These are phyloP conservation scores for Hanseniaspora thailandica DNA, from an alignment of 805 yeast species.

Conservation along the genomic window DNA sequence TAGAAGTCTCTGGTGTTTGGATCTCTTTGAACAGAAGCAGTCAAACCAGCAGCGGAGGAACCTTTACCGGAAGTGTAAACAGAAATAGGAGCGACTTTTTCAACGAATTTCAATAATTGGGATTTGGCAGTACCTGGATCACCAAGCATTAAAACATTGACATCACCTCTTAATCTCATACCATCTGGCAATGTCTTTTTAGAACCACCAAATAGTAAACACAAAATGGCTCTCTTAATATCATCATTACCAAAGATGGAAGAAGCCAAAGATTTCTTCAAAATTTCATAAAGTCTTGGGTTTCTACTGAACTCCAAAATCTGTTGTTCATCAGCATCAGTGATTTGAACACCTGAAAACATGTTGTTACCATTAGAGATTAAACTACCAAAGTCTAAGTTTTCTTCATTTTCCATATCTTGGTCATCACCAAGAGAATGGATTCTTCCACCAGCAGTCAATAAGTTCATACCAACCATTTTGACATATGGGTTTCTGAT, in stretches of 20 bases:
- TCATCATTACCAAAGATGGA: conserved; percentile 90
- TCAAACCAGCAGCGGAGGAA: conserved; percentile 98
- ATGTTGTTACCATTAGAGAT: conserved; percentile 7
- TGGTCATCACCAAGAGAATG: conserved; percentile 37
- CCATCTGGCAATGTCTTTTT: conserved; percentile 89
- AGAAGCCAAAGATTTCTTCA: conserved; percentile 85
- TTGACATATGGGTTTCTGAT: conserved; percentile 84
- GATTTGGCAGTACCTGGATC: conserved; percentile 99
- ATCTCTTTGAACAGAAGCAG: conserved; percentile 95
- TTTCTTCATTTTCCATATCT: conserved; percentile 4
- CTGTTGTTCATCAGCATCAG: conserved; percentile 91
- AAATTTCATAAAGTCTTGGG: conserved; percentile 76
- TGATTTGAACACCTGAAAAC: conserved; percentile 36
- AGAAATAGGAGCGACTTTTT: conserved; percentile 85
- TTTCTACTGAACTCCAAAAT: conserved; percentile 67
- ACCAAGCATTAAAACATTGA: conserved; percentile 83
- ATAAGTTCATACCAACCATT: conserved; percentile 58
- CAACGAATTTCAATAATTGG: conserved; percentile 87
- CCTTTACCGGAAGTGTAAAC: conserved; percentile 98
- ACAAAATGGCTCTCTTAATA: conserved; percentile 85
- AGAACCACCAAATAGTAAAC: conserved; percentile 88
- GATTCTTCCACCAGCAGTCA: conserved; percentile 66
- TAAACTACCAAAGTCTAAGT: conserved; percentile 17
- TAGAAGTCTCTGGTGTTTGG: conserved; percentile 78
- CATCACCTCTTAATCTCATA: conserved; percentile 92